These are phyloP conservation scores for Aureobasidium zeae DNA, from an alignment of 2,329 filamentous ascomycete genomes.

Conservation along the genomic window DNA sequence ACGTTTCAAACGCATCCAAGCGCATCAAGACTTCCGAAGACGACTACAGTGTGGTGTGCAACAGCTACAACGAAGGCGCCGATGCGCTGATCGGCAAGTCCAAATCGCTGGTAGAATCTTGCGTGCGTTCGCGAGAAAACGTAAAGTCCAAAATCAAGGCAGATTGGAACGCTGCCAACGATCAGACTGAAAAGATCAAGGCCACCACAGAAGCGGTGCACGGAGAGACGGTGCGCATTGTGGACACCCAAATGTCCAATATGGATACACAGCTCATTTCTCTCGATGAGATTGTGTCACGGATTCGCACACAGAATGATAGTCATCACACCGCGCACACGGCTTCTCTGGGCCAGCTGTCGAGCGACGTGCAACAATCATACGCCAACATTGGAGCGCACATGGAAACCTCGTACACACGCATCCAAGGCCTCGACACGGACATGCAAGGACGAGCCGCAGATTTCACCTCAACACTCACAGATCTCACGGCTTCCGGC, in stretches of 20 bases:
- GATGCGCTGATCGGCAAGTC: slow-evolving; percentile 64
- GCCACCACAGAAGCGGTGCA: slow-evolving; percentile 78
- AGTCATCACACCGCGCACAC: slow-evolving; percentile 63
- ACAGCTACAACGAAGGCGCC: slow-evolving; percentile 61
- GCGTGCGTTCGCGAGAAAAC: slow-evolving; percentile 63
- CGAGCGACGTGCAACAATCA: slow-evolving; percentile 60
- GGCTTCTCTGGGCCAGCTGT: slow-evolving; percentile 56
- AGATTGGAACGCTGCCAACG: slow-evolving; percentile 73
- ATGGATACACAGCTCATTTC: slow-evolving; percentile 82
- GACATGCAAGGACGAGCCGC: slow-evolving; percentile 55
- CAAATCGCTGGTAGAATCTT: slow-evolving; percentile 57
- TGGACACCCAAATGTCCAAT: slow-evolving; percentile 79
- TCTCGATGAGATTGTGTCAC: slow-evolving; percentile 80
- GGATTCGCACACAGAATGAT: slow-evolving; percentile 71
- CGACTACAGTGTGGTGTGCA: slow-evolving; percentile 48
- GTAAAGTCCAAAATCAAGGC: slow-evolving; percentile 75
- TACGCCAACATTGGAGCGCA: slow-evolving; percentile 63
- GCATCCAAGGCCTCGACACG: slow-evolving; percentile 58
- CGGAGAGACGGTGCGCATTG: slow-evolving; percentile 78
- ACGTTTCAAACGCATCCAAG: slow-evolving; percentile 55
- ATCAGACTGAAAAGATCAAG: slow-evolving; percentile 75
- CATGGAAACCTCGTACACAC: slow-evolving; percentile 58
- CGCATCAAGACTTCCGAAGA: slow-evolving; percentile 38
- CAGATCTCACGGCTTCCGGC: slow-evolving; percentile 46
- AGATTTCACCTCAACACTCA: slow-evolving; percentile 51